A percentile compares a stretch with the other conserved stretches of the same genome.
These are phyloP conservation scores for Neoscytalidium dimidiatum DNA, from an alignment of 2,329 filamentous ascomycete genomes.

Conservation along the genomic window DNA sequence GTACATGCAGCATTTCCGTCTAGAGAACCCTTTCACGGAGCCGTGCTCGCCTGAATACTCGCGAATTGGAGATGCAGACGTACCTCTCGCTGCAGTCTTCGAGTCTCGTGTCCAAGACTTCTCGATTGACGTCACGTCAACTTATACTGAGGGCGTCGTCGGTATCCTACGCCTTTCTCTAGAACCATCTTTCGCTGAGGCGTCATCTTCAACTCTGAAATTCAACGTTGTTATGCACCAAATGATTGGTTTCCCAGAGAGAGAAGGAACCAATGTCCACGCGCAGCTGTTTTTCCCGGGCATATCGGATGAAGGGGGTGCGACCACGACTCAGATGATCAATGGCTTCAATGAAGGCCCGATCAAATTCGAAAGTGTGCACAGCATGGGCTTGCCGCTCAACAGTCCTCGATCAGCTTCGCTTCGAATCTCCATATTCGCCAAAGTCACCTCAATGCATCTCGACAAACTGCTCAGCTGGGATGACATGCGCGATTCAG, in stretches of 20 bases:
- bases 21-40: constrained; percentile 92
- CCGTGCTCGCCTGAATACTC: constrained; percentile 90
- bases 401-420: constrained; percentile 73
- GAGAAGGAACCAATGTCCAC: constrained; percentile 93
- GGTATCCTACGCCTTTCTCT: constrained; percentile 89
- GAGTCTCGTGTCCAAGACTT: constrained; percentile 95
- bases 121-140: constrained; percentile 83
- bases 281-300: constrained; percentile 95
- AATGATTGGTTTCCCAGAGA: constrained; percentile 88
- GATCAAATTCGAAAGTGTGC: constrained; percentile 93
- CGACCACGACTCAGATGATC: constrained; percentile 94
- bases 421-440: constrained; percentile 86
- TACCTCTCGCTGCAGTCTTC: constrained; percentile 90
- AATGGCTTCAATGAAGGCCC: constrained; percentile 90
- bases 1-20: constrained; percentile 87
- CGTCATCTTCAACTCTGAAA: constrained; percentile 88
- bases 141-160: constrained; percentile 86
- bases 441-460: constrained; percentile 88
- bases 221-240: constrained; percentile 99
- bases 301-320: constrained; percentile 78
- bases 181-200: constrained; percentile 90
- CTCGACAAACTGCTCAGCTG: constrained; percentile 96
- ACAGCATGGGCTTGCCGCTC: constrained; percentile 93
- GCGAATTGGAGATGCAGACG: constrained; percentile 87
- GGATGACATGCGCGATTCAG: constrained; percentile 93